phyloP scores from a whole-genome alignment of 2,329 filamentous ascomycete species.

The Zopfia rhizophila region DNA sequence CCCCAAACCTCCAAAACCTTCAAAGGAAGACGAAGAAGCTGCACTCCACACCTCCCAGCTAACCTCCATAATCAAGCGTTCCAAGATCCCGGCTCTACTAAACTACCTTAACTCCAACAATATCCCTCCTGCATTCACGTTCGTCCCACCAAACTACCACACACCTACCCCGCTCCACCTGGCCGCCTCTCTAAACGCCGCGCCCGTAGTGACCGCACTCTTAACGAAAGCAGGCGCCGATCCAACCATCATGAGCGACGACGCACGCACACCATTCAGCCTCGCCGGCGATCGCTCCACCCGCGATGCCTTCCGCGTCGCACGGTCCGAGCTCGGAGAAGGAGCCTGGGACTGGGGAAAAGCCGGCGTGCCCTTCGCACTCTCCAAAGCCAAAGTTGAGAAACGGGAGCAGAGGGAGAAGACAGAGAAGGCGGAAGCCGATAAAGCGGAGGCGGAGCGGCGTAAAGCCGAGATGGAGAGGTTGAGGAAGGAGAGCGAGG shows the following conservation, averaged over 20 bases:
- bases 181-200: conserved; percentile 81
- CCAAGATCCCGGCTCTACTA: conserved; percentile 86
- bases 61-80: conserved; percentile 86
- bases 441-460: conserved; percentile 68
- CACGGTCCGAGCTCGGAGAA: conserved; percentile 84
- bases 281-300: conserved; percentile 86
- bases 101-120: conserved; percentile 83
- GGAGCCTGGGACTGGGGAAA: conserved; percentile 79
- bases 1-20: conserved; percentile 68
- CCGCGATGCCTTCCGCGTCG: conserved; percentile 90
- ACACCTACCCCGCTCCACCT: conserved; percentile 87
- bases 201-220: conserved; percentile 80
- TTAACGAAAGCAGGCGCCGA: conserved; percentile 79
- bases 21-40: conserved; percentile 86
- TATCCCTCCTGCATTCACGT: conserved; percentile 76
- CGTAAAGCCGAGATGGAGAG: conserved; percentile 79
- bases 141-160: conserved; percentile 78
- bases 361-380: conserved; percentile 75
- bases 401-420: conserved; percentile 75
- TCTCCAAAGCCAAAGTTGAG: conserved; percentile 78
- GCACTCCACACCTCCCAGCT: conserved; percentile 88
- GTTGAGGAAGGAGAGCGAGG: conserved; percentile 67
- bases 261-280: conserved; percentile 88
- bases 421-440: conserved; percentile 73
- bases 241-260: conserved; percentile 69